A percentile compares a stretch with the other conserved stretches of the same genome.
These are phyloP conservation scores for Candida stauntonica DNA, from an alignment of 805 yeast genomes.

Conservation along the genomic window DNA sequence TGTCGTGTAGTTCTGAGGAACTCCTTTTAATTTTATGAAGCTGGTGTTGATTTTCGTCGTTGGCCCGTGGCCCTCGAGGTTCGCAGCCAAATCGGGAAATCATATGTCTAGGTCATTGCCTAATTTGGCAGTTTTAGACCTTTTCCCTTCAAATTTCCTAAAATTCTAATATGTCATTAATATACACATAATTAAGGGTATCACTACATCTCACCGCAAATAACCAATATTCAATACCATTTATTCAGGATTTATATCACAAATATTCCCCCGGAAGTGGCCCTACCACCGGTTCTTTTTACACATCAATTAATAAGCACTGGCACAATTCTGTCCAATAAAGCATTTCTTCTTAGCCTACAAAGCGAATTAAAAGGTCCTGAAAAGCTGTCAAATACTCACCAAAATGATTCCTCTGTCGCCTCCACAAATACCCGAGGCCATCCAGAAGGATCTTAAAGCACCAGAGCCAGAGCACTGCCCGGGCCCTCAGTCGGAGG, in stretches of 20 bases:
- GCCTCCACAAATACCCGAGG: constrained; percentile 19
- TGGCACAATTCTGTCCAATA: background rate
- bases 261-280: background rate
- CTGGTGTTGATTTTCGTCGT: background rate
- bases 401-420: constrained; percentile 12
- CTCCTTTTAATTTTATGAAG: background rate
- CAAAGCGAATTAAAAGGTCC: background rate
- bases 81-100: constrained; percentile 18
- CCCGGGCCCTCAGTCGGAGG: constrained; percentile 95
- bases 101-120: constrained; percentile 7
- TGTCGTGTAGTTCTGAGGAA: too few relatives aligned
- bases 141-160: background rate
- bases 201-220: background rate
- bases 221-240: too few relatives aligned
- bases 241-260: too few relatives aligned
- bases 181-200: background rate
- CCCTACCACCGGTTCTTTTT: background rate
- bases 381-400: background rate
- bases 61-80: background rate
- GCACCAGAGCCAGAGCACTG: constrained; percentile 96
- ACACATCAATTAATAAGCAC: background rate
- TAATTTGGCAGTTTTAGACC: constrained; percentile 8
- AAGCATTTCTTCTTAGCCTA: background rate
- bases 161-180: background rate
- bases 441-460: constrained; percentile 29